Percentiles rank a stretch among this genome's conserved stretches.
Evolutionary conservation across 345 rosid genomes (phyloP).

Genomic region (Eucalyptus tenuipes): DNA sequence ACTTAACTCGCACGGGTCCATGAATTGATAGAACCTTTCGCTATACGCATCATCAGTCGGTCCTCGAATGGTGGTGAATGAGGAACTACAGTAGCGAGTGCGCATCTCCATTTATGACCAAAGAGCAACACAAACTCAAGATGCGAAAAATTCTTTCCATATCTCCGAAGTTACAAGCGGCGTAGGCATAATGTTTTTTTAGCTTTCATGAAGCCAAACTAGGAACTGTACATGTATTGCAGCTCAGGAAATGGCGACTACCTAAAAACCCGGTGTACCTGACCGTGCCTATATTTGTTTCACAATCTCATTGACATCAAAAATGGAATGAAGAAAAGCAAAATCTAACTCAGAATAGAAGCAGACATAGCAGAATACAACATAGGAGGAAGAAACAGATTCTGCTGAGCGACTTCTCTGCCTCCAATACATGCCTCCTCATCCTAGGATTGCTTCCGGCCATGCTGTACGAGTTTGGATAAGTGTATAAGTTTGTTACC

Average conservation of each 20-base stretch:
- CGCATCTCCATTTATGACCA: background rate
- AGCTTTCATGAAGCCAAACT: background rate
- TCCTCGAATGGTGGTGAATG: background rate
- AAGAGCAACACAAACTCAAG: background rate
- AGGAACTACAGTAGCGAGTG: background rate
- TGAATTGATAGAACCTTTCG: background rate
- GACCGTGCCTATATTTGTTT: background rate
- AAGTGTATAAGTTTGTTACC: constrained; percentile 23
- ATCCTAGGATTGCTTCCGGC: constrained; percentile 45
- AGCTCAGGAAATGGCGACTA: background rate
- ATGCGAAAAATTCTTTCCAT: background rate
- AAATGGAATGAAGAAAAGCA: background rate
- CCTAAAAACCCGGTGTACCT: background rate
- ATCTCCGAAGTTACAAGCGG: background rate
- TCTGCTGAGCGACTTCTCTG: constrained; percentile 62
- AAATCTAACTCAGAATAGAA: constrained; percentile 37
- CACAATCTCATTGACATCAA: background rate
- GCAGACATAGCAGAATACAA: constrained; percentile 52
- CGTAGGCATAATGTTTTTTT: background rate
- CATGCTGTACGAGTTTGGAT: constrained; percentile 42
- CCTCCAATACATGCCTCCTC: constrained; percentile 65
- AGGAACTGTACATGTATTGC: background rate
- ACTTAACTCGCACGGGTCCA: background rate
- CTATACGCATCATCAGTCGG: background rate
- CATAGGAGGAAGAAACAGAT: constrained; percentile 67